Percentiles rank a stretch among this genome's conserved stretches.
Conservation (phyloP, 2,329 filamentous ascomycete species). For the Aspergillus sp. region DNA sequence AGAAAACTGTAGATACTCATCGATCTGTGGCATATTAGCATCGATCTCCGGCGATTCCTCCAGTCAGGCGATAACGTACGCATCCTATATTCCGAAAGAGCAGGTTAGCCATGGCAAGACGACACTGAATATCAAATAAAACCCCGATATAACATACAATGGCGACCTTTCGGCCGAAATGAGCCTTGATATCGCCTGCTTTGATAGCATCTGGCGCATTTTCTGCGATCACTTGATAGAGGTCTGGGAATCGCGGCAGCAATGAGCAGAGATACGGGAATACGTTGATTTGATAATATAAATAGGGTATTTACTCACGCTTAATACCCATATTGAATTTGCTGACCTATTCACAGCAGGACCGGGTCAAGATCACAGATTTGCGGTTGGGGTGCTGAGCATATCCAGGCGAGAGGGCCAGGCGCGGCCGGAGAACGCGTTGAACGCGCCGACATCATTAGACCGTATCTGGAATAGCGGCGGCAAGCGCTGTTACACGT, state of each 20-base stretch:
- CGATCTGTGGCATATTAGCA: constrained; percentile 56
- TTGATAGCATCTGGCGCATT: constrained; percentile 95
- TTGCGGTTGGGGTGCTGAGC: not conserved
- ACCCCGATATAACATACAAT: constrained; percentile 65
- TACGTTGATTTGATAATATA: not conserved
- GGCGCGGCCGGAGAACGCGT: constrained; percentile 17
- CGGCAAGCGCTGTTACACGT: constrained; percentile 12
- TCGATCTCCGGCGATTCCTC: not conserved
- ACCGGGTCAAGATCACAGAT: not conserved
- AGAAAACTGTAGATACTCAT: constrained; percentile 99
- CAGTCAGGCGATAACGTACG: constrained; percentile 41
- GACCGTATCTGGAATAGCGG: constrained; percentile 18
- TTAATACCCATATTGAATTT: constrained; percentile 50
- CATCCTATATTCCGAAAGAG: constrained; percentile 50
- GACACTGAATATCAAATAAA: constrained; percentile 13
- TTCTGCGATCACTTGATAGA: constrained; percentile 81
- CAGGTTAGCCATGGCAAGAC: not conserved
- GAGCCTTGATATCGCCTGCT: constrained; percentile 96
- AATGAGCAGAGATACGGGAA: not conserved
- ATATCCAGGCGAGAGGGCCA: not conserved
- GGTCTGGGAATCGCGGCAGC: constrained; percentile 46
- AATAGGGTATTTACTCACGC: constrained; percentile 35
- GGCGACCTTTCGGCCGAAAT: constrained; percentile 96
- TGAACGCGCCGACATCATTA: constrained; percentile 23
- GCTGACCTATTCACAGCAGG: not conserved